Conservation (phyloP, 768 basidiomycete genomes). For the Lactarius hengduanensis region DNA sequence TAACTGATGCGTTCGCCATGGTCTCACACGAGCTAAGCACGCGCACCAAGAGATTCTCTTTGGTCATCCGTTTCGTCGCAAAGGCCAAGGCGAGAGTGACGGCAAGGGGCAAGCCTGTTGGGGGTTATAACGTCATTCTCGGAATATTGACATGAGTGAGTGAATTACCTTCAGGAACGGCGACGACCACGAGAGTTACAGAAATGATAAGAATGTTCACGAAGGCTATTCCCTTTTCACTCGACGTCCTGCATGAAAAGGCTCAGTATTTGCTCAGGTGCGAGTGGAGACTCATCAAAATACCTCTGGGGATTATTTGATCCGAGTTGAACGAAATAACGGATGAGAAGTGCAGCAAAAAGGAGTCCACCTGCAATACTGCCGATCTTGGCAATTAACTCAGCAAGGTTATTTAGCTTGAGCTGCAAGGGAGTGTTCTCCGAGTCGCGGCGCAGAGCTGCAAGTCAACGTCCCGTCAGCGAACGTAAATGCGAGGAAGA, state of each 20-base stretch:
- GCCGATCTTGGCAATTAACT: constrained; percentile 91
- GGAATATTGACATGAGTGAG: constrained; percentile 17
- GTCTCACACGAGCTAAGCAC: constrained; percentile 97
- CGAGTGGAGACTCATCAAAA: neutral
- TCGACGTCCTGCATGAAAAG: constrained; percentile 51
- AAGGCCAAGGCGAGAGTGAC: constrained; percentile 96
- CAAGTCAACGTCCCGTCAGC: constrained; percentile 8
- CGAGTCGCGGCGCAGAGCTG: constrained; percentile 81
- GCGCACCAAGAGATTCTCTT: constrained; percentile 91
- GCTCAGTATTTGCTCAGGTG: constrained; percentile 3
- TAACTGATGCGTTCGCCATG: constrained; percentile 96
- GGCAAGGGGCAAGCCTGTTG: constrained; percentile 82
- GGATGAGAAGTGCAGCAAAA: constrained; percentile 84
- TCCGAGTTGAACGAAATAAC: constrained; percentile 89
- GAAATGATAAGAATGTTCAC: constrained; percentile 93
- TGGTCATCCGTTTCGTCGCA: constrained; percentile 97
- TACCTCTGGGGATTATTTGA: constrained; percentile 56
- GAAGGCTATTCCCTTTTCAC: constrained; percentile 84
- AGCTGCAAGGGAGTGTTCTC: constrained; percentile 92
- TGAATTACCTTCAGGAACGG: constrained; percentile 73
- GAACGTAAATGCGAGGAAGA: neutral
- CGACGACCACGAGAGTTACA: constrained; percentile 87
- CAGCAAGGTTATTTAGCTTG: constrained; percentile 92
- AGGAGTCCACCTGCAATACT: constrained; percentile 77
- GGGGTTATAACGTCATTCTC: constrained; percentile 18